A percentile compares a stretch with the other conserved stretches of the same genome.
Conservation (phyloP, 306 rosid genomes). For the Acacia confusa region DNA sequence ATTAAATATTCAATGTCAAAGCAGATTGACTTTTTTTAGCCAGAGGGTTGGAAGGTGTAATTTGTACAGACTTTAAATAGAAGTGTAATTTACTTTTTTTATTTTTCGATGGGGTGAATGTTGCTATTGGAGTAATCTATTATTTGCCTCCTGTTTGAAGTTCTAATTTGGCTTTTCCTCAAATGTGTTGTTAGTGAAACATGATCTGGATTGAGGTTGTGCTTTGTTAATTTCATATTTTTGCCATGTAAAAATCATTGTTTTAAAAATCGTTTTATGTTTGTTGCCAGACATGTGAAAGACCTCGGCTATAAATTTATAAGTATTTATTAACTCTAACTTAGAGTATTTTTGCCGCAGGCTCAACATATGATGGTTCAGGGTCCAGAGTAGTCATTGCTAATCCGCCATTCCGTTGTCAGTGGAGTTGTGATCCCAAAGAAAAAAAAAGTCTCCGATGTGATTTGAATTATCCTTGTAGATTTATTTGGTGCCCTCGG, state of each 20-base stretch:
- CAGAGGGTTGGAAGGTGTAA: not conserved
- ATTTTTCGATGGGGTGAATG: not conserved
- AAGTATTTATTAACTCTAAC: not conserved
- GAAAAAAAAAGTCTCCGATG: not conserved
- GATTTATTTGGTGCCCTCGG: conserved; percentile 24
- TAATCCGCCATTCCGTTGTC: conserved; percentile 1
- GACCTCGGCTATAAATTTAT: not conserved
- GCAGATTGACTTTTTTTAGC: not conserved
- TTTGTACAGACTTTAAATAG: not conserved
- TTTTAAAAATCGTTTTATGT: not conserved
- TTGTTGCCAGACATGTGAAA: conserved; percentile 8
- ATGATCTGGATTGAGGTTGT: not conserved
- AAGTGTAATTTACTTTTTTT: not conserved
- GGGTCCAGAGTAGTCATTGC: conserved; percentile 54
- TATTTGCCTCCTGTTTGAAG: not conserved
- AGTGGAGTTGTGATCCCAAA: not conserved
- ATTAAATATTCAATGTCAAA: not conserved
- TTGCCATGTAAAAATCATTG: not conserved
- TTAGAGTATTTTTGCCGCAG: conserved; percentile 39
- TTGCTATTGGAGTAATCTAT: not conserved
- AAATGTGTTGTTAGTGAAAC: not conserved
- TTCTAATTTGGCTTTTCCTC: not conserved
- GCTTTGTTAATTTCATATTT: conserved; percentile 5
- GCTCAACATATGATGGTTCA: conserved; percentile 68
- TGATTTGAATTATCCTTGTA: conserved; percentile 28